Percentiles rank a stretch among this genome's conserved stretches.
phyloP scores from a whole-genome alignment of 108 stramenopile genomes.

The Cyclotella atomus region DNA sequence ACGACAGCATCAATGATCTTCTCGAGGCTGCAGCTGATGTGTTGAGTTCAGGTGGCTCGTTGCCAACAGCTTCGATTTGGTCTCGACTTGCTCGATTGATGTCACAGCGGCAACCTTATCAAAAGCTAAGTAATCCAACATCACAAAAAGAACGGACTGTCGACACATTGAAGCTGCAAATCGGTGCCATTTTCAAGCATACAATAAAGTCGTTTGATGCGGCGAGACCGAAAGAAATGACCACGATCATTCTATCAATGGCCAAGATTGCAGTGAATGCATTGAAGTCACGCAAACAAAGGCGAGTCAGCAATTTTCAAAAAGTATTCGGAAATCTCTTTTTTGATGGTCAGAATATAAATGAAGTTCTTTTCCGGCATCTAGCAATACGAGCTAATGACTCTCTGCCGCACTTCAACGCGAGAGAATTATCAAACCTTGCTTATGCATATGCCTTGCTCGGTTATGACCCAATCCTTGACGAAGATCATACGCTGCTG shows the following conservation, averaged over 20 bases:
- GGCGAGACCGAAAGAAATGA: neutral
- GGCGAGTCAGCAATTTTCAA: neutral
- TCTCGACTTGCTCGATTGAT: neutral
- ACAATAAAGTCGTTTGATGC: neutral
- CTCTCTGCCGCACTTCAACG: neutral
- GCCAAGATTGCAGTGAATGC: neutral
- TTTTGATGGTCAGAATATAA: neutral
- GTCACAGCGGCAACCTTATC: neutral
- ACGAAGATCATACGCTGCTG: neutral
- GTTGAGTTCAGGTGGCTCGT: too few species aligned
- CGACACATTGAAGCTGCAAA: neutral
- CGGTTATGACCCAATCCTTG: neutral
- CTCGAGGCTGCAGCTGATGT: neutral
- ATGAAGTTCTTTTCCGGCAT: neutral
- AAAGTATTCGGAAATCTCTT: neutral
- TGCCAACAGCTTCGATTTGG: neutral
- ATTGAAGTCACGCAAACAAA: neutral
- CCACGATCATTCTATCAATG: constrained; percentile 2
- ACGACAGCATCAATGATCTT: neutral
- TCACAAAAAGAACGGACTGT: neutral
- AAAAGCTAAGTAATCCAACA: neutral
- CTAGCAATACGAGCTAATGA: neutral
- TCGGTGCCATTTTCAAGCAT: neutral
- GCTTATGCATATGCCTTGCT: constrained; percentile 16
- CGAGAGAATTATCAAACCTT: neutral